A percentile compares a stretch with the other conserved stretches of the same genome.
phyloP scores from a whole-genome alignment of 768 basidiomycete genomes.

The Psilocybe cyanescens region DNA sequence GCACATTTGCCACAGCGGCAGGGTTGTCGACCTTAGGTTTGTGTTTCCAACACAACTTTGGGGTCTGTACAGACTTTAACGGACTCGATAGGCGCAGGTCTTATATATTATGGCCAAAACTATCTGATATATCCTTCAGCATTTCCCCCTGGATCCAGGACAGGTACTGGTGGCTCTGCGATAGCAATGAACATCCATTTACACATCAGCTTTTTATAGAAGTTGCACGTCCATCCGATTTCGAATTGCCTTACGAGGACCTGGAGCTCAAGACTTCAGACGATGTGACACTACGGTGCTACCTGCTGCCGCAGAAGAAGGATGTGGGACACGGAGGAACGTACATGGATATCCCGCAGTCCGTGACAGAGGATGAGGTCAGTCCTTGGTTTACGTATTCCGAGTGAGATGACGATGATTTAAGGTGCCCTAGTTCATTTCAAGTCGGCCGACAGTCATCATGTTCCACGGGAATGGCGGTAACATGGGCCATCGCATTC shows the following conservation, averaged over 20 bases:
- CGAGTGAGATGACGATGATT: too few species aligned
- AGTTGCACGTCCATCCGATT: conserved; percentile 72
- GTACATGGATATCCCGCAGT: conserved; percentile 25
- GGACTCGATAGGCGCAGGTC: conserved; percentile 57
- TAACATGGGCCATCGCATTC: conserved; percentile 89
- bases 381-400: not conserved
- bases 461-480: conserved; percentile 95
- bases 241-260: conserved; percentile 75
- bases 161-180: conserved; percentile 47
- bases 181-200: not conserved
- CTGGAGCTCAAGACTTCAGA: conserved; percentile 76
- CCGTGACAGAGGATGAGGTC: conserved; percentile 57
- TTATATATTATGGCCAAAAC: conserved; percentile 87
- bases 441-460: conserved; percentile 78
- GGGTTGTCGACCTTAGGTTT: conserved; percentile 60
- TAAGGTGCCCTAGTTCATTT: conserved; percentile 38
- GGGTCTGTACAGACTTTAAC: not conserved
- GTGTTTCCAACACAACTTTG: conserved; percentile 13
- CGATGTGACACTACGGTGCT: conserved; percentile 71
- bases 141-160: conserved; percentile 77
- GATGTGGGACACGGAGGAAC: conserved; percentile 31
- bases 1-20: conserved; percentile 57
- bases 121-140: conserved; percentile 91
- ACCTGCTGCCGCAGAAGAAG: conserved; percentile 70
- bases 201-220: conserved; percentile 42